These are phyloP conservation scores for Bipolaris victoriae DNA, from an alignment of 2,329 filamentous ascomycete genomes.

Conservation along the genomic window DNA sequence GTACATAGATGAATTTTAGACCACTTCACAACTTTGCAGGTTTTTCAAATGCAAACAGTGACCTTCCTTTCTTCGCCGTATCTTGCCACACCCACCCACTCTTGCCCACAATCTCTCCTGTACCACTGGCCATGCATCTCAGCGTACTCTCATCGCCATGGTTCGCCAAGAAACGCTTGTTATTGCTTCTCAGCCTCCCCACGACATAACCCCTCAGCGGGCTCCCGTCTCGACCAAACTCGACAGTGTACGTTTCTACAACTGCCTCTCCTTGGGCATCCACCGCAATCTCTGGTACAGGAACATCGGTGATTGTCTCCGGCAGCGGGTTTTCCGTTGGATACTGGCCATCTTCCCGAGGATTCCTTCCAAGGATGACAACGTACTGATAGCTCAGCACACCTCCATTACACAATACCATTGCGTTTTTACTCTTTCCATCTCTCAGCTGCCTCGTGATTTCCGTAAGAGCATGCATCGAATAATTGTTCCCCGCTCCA, in stretches of 20 bases:
- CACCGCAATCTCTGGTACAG: slow-evolving; percentile 47
- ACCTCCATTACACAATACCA: slow-evolving; percentile 71
- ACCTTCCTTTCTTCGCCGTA: slow-evolving; percentile 32
- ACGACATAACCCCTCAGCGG: slow-evolving; percentile 59
- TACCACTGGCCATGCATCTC: slow-evolving; percentile 51
- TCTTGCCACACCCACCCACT: slow-evolving; percentile 54
- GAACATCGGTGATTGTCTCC: slow-evolving; percentile 49
- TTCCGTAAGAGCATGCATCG: slow-evolving; percentile 62
- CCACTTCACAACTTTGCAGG: slow-evolving; percentile 22
- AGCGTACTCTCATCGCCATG: slow-evolving; percentile 60
- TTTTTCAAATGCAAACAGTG: slow-evolving; percentile 38
- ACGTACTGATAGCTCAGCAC: slow-evolving; percentile 70
- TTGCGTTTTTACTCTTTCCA: slow-evolving; percentile 56
- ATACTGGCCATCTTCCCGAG: slow-evolving; percentile 54
- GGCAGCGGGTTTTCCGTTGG: slow-evolving; percentile 57
- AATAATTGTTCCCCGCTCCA: slow-evolving; percentile 74
- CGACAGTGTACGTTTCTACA: slow-evolving; percentile 68
- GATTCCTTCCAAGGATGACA: slow-evolving; percentile 61
- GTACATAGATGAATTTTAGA: neutral
- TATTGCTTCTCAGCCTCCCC: slow-evolving; percentile 56
- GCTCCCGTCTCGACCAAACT: slow-evolving; percentile 59
- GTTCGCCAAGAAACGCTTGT: slow-evolving; percentile 63
- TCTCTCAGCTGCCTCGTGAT: slow-evolving; percentile 57
- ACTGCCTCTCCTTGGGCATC: slow-evolving; percentile 58
- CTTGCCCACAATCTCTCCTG: slow-evolving; percentile 58